Percentiles rank a stretch among this genome's conserved stretches.
These are phyloP conservation scores for Scedosporium aurantiacum DNA, from an alignment of 2,329 filamentous ascomycete species.

Conservation along the genomic window DNA sequence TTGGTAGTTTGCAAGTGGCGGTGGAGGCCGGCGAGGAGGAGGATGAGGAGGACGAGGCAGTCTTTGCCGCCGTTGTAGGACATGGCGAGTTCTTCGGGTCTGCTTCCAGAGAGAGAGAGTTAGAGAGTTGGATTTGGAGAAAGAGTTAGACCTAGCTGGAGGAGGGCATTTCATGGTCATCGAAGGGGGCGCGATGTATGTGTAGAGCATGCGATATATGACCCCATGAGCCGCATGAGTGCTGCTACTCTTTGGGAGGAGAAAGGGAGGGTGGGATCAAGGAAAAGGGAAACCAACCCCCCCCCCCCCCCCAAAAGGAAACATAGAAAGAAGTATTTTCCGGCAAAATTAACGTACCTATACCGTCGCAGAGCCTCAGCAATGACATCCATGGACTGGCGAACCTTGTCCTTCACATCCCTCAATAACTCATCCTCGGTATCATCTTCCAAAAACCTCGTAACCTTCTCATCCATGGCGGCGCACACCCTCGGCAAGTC, in stretches of 20 bases:
- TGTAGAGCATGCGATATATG: too few relatives aligned
- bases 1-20: conserved; percentile 19
- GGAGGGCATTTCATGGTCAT: too few relatives aligned
- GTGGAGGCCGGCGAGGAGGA: conserved; percentile 62
- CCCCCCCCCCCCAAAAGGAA: too few relatives aligned
- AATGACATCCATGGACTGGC: conserved; percentile 61
- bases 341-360: conserved; percentile 38
- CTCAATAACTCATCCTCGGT: conserved; percentile 45
- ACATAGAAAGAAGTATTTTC: background rate
- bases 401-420: conserved; percentile 63
- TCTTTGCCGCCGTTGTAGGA: conserved; percentile 98
- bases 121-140: background rate
- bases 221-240: background rate
- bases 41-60: conserved; percentile 80
- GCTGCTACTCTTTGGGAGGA: background rate
- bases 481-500: conserved; percentile 31
- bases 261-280: background rate
- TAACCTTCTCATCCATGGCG: conserved; percentile 47
- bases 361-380: conserved; percentile 66
- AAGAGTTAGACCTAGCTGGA: conserved; percentile 7
- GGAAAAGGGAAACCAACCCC: background rate
- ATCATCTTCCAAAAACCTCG: conserved; percentile 52
- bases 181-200: too few relatives aligned
- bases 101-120: conserved; percentile 22
- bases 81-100: conserved; percentile 67